phyloP scores from a whole-genome alignment of 371 early-diverging fungal species.

The Mortierella sp. region DNA sequence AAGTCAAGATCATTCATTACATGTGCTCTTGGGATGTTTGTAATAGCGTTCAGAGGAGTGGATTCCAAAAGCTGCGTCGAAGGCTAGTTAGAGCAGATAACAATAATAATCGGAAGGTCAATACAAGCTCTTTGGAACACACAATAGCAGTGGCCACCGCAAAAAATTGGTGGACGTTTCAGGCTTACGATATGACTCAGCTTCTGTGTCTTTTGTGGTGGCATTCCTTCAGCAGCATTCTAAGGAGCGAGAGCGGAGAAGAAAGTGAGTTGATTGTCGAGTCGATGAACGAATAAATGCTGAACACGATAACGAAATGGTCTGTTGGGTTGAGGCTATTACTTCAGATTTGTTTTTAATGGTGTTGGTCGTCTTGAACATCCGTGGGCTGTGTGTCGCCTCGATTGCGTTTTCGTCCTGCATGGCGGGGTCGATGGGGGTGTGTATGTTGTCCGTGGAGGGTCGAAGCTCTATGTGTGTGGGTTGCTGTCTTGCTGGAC shows the following conservation, averaged over 20 bases:
- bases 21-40: conserved; percentile 37
- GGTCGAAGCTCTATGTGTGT: neutral
- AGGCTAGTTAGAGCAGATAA: neutral
- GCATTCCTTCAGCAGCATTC: conserved; percentile 41
- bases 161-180: neutral
- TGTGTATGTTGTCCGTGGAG: neutral
- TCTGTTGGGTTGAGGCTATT: neutral
- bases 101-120: neutral
- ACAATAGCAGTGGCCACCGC: neutral
- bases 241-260: neutral
- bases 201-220: conserved; percentile 47
- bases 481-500: neutral
- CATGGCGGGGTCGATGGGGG: conserved; percentile 14
- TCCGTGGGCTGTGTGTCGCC: conserved; percentile 33
- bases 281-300: neutral
- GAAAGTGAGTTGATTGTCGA: neutral
- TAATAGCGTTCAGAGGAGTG: conserved; percentile 31
- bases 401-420: conserved; percentile 53
- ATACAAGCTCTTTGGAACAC: neutral
- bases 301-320: neutral
- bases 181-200: conserved; percentile 32
- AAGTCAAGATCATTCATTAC: neutral
- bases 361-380: conserved; percentile 1
- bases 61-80: conserved; percentile 32
- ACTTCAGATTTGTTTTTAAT: conserved; percentile 47